Percentiles rank a stretch among this genome's conserved stretches.
Evolutionary conservation across 345 rosid species (phyloP).

Genomic region (Eucalyptus cladocalyx): DNA sequence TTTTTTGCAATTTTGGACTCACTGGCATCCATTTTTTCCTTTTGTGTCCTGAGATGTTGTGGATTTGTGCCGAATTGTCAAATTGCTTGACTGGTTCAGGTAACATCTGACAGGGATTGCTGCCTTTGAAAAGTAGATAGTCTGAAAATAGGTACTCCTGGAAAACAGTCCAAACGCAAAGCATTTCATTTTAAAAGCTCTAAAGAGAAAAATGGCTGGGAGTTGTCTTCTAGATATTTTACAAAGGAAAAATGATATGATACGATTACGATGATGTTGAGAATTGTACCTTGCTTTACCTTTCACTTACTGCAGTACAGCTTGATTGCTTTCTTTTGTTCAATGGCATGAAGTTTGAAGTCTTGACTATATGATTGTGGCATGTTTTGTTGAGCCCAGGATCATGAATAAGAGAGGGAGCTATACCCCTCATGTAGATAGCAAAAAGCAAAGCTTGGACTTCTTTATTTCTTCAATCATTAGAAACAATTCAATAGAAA

Average conservation of each 20-base stretch:
- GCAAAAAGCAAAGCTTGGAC: neutral
- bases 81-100: neutral
- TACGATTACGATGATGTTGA: neutral
- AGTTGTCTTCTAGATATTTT: neutral
- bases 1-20: neutral
- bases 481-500: neutral
- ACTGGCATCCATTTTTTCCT: neutral
- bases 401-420: neutral
- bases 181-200: neutral
- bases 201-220: neutral
- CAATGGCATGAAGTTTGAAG: neutral
- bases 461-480: neutral
- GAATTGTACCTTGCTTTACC: neutral
- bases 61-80: neutral
- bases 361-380: neutral
- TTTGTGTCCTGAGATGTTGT: neutral
- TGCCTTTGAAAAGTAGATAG: neutral
- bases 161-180: neutral
- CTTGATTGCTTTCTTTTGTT: neutral
- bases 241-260: neutral
- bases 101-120: neutral
- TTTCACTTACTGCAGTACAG: neutral
- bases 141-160: neutral
- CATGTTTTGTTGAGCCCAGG: neutral
- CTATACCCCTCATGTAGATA: neutral